Conservation (phyloP, 2,329 filamentous ascomycete genomes). For the Cordyceps pruinosa region DNA sequence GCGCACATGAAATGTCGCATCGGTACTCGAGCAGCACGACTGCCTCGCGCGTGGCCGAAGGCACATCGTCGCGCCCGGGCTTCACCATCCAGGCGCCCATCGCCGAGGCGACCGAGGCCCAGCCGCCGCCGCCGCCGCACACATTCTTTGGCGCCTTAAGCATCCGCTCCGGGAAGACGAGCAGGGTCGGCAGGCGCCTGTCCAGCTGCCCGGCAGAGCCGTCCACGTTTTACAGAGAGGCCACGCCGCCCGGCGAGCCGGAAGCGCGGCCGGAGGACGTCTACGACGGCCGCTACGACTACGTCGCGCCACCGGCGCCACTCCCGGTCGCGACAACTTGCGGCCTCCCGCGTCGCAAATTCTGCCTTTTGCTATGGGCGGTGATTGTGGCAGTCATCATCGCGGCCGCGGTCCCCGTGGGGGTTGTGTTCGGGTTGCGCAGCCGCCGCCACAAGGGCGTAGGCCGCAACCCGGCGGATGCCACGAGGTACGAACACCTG, state of each 20-base stretch:
- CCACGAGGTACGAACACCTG: conserved; percentile 5
- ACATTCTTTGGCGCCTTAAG: background rate
- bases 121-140: too few species aligned
- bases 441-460: conserved; percentile 11
- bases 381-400: conserved; percentile 21
- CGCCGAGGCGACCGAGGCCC: background rate
- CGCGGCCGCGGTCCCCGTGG: conserved; percentile 33
- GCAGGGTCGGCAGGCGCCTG: conserved; percentile 11
- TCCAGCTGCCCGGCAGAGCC: background rate
- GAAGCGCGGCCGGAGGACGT: background rate
- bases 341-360: conserved; percentile 24
- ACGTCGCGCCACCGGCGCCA: conserved; percentile 18
- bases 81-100: background rate
- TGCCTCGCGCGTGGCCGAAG: conserved; percentile 3
- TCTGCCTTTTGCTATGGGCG: conserved; percentile 30
- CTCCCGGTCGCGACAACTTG: conserved; percentile 18
- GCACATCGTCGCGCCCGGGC: background rate
- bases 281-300: conserved; percentile 22
- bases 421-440: conserved; percentile 33
- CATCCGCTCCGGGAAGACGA: background rate
- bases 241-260: conserved; percentile 26
- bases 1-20: background rate
- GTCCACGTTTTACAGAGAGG: conserved; percentile 35
- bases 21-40: conserved; percentile 6
- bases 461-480: background rate